Base-by-base conservation (phyloP, 2,329 filamentous ascomycete genomes). In the Calonectria fujianensis region DNA sequence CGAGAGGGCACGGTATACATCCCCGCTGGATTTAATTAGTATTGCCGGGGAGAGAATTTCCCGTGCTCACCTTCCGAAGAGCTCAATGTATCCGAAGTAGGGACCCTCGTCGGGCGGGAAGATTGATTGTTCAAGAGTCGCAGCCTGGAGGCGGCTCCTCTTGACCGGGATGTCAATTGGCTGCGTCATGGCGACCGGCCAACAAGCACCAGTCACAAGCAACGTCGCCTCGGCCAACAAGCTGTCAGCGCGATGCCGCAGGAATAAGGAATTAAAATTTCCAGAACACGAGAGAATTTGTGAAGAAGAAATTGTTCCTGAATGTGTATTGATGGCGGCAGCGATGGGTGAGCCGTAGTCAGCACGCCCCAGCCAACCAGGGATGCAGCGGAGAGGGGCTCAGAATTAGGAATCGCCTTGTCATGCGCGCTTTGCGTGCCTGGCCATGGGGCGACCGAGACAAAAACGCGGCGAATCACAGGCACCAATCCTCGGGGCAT, bases 151-250 rank as follows among this genome's bases (percentile, higher is more conserved):
- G 48, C 75, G 59, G 45, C 70, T 61, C 24, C 69, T 74, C 35
- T 72, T 76, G 45, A 72, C 50, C 13, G 80, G 79, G 74, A 81
- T 81, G 63, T 80, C 76, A n/a, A 81, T 81, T 14, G 80, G 79
- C 69, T 68, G 59, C 24, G 78, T 76, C 80, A 81, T 81, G 70
- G 37, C 63, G 35, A 54, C 32, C 24, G 67, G 20, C 59, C 69
- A n/a, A 39, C 18, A 48, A 48, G 54, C 54, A 59, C 35, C 57
- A 24, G 57, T 39, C 57, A 39, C 57, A 61, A 24, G 24, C 54
- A 63, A 50, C 27, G 20, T 52, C n/a, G n/a, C 51, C 54, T 39
- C n/a, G 61, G 24, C 27, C 69, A 70, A 54, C 69, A 54, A 45
- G 29, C 59, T 32, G 32, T 29, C 32, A 35, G 59, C 50, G 51